Conservation (phyloP, 805 yeast species). For the Ogataea dorogensis region DNA sequence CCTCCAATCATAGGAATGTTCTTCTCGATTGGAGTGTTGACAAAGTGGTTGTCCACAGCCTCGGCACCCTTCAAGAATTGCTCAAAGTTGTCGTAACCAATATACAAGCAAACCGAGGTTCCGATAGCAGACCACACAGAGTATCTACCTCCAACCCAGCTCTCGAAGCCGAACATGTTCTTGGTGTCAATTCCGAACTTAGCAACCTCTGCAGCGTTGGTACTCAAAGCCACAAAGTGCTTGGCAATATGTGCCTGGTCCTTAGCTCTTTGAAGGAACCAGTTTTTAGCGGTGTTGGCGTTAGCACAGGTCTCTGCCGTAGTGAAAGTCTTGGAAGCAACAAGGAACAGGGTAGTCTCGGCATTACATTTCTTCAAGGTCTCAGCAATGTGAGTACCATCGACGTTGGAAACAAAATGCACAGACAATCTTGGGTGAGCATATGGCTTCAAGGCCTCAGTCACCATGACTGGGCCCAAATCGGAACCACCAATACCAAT, state of each 20-base stretch:
- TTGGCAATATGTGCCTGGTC: conserved; percentile 79
- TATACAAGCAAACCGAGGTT: conserved; percentile 87
- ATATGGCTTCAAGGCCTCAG: conserved; percentile 94
- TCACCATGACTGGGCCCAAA: conserved; percentile 98
- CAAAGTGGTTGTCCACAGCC: conserved; percentile 92
- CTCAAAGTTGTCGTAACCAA: conserved; percentile 93
- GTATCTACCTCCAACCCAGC: conserved; percentile 99
- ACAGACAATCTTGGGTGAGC: conserved; percentile 69
- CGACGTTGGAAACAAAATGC: conserved; percentile 97
- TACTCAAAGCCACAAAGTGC: conserved; percentile 96
- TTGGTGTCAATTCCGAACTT: conserved; percentile 96
- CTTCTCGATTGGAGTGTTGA: conserved; percentile 76
- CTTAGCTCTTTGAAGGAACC: conserved; percentile 72
- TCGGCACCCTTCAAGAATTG: conserved; percentile 95
- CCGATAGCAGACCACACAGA: conserved; percentile 99
- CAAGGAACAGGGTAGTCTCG: conserved; percentile 88
- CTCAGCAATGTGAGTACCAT: conserved; percentile 97
- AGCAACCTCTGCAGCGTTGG: conserved; percentile 86
- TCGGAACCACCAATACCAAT: conserved; percentile 99
- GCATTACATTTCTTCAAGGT: conserved; percentile 73
- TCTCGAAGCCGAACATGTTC: conserved; percentile 98
- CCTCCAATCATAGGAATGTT: conserved; percentile 96
- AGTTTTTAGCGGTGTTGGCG: conserved; percentile 90
- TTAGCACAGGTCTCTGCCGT: conserved; percentile 98
- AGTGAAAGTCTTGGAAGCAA: conserved; percentile 98